Conservation (phyloP, 768 basidiomycete species). For the Amylocystis lapponica region DNA sequence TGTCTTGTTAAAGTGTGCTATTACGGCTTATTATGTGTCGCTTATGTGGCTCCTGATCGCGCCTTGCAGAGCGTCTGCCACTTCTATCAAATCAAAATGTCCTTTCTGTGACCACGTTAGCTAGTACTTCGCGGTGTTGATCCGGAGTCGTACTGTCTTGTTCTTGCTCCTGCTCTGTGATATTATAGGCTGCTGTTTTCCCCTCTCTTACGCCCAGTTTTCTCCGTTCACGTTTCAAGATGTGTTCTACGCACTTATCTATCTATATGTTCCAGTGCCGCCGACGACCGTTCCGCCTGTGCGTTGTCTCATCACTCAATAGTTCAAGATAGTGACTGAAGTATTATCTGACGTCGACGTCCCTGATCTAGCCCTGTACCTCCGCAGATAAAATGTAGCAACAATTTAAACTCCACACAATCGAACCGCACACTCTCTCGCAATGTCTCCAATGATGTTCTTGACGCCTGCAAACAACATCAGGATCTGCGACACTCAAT, state of each 20-base stretch:
- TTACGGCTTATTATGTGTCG: constrained; percentile 4
- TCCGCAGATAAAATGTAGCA: no score
- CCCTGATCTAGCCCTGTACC: no score
- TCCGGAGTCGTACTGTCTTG: not conserved
- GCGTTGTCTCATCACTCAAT: no score
- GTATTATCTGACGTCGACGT: no score
- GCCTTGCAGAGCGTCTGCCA: constrained; percentile 5
- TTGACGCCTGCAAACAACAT: no score
- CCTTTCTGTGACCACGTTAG: not conserved
- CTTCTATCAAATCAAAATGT: constrained; percentile 4
- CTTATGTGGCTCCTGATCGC: constrained; percentile 3
- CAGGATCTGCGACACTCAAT: no score
- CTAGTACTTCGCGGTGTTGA: not conserved
- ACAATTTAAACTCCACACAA: no score
- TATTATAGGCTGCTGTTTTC: constrained; percentile 2
- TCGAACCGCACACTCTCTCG: no score
- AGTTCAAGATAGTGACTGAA: no score
- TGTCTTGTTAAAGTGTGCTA: constrained; percentile 18
- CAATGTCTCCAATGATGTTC: no score
- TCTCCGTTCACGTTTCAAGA: not conserved
- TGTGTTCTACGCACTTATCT: constrained; percentile 4
- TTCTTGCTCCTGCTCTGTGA: constrained; percentile 2
- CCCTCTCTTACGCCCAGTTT: not conserved
- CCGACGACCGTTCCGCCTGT: no score
- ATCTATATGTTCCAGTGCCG: constrained; percentile 2